Evolutionary conservation across 2,329 filamentous ascomycete genomes (phyloP).

Genomic region (Alternaria triticimaculans): DNA sequence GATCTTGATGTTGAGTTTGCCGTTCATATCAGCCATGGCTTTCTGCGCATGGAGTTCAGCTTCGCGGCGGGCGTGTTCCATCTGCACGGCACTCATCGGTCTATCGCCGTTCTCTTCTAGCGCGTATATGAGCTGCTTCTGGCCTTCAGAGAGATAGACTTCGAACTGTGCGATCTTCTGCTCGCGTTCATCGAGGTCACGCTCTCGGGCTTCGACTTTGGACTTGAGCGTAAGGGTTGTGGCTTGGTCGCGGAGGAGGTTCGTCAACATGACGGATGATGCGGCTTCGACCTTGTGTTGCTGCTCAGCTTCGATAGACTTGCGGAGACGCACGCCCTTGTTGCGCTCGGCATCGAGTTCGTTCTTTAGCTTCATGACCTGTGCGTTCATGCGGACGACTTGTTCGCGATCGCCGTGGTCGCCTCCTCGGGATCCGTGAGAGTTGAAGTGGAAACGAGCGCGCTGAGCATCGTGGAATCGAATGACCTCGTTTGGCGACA

Average conservation of each 20-base stretch:
- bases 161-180: constrained; percentile 24
- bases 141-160: constrained; percentile 27
- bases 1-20: constrained; percentile 4
- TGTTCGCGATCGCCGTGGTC: constrained; percentile 13
- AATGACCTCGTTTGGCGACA: neutral
- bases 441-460: neutral
- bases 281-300: constrained; percentile 14
- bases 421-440: neutral
- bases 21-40: constrained; percentile 4
- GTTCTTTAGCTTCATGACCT: constrained; percentile 19
- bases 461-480: neutral
- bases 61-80: constrained; percentile 9
- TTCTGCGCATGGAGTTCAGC: constrained; percentile 9
- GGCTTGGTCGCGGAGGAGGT: constrained; percentile 24
- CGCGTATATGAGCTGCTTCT: constrained; percentile 24
- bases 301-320: constrained; percentile 12
- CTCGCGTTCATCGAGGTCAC: constrained; percentile 19
- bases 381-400: constrained; percentile 10
- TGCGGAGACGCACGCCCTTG: constrained; percentile 10
- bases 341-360: constrained; percentile 26
- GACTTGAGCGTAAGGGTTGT: constrained; percentile 13
- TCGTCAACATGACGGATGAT: constrained; percentile 11
- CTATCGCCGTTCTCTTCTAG: constrained; percentile 14
- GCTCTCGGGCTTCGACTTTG: constrained; percentile 12
- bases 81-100: constrained; percentile 14